These are phyloP conservation scores for Flaveria floridana DNA, from an alignment of 140 eudicot species.

Conservation along the genomic window DNA sequence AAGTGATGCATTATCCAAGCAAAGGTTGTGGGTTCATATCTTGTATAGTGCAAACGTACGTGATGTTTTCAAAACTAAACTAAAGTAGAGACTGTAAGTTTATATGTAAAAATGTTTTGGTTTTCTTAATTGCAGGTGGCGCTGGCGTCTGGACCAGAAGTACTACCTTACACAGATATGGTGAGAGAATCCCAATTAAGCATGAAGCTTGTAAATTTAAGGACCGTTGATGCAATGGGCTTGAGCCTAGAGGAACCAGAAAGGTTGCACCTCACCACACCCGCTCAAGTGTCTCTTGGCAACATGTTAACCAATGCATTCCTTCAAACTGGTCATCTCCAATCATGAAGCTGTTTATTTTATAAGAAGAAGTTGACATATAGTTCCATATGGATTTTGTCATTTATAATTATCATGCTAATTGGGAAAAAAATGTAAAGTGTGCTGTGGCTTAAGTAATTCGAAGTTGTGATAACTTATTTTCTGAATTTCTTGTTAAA, in stretches of 20 bases:
- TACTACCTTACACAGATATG: conserved; percentile 28
- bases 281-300: conserved; percentile 63
- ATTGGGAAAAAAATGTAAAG: background rate
- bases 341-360: conserved; percentile 1
- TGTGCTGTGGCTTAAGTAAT: background rate
- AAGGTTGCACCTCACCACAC: conserved; percentile 53
- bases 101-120: background rate
- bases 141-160: conserved; percentile 47
- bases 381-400: background rate
- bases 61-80: too few species aligned
- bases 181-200: conserved; percentile 61
- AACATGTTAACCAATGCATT: conserved; percentile 54
- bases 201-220: conserved; percentile 46
- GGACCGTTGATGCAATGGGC: conserved; percentile 64
- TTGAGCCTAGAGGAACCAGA: conserved; percentile 47
- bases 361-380: background rate
- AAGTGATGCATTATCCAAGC: too few species aligned
- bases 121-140: conserved; percentile 45
- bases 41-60: too few species aligned
- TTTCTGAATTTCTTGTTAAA: too few species aligned
- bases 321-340: conserved; percentile 14
- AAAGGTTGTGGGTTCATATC: too few species aligned
- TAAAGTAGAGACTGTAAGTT: too few species aligned
- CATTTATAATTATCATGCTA: background rate
- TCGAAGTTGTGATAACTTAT: too few species aligned